Conservation (phyloP, 768 basidiomycete species). For the Fomitopsis serialis region DNA sequence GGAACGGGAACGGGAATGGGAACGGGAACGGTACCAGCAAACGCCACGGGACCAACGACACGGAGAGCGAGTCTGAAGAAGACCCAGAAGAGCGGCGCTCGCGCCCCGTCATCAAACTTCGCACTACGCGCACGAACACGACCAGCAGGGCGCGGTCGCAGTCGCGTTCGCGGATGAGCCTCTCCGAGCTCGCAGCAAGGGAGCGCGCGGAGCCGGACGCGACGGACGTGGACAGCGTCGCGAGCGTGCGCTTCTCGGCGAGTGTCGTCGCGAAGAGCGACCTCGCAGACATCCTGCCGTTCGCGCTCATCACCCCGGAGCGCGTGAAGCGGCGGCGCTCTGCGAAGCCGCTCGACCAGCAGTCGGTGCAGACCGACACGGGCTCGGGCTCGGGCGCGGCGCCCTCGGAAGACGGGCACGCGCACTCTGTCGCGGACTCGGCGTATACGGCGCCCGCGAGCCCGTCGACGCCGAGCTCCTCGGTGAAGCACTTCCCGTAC, state of each 20-base stretch:
- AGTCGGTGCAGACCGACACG: constrained; percentile 24
- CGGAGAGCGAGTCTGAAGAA: constrained; percentile 27
- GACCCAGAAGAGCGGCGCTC: constrained; percentile 50
- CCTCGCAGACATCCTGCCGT: constrained; percentile 59
- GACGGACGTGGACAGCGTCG: constrained; percentile 62
- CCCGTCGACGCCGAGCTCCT: constrained; percentile 17
- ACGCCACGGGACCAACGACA: constrained; percentile 8
- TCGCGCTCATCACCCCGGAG: constrained; percentile 78
- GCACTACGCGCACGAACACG: constrained; percentile 39
- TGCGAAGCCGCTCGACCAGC: constrained; percentile 18
- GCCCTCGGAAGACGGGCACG: constrained; percentile 42
- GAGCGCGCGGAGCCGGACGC: constrained; percentile 59
- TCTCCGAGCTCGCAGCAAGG: constrained; percentile 49
- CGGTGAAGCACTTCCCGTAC: constrained; percentile 30
- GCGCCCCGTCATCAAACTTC: constrained; percentile 75
- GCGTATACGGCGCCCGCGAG: constrained; percentile 17
- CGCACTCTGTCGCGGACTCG: constrained; percentile 28
- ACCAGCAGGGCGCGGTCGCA: constrained; percentile 43
- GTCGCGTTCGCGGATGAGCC: constrained; percentile 69
- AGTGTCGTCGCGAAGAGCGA: constrained; percentile 57
- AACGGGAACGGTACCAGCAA: constrained; percentile 1
- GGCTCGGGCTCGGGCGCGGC: constrained; percentile 28
- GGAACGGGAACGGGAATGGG: constrained; percentile 6
- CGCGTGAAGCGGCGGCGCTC: constrained; percentile 33
- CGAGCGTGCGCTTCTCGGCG: constrained; percentile 75